A percentile compares a stretch with the other conserved stretches of the same genome.
Evolutionary conservation across 495 filamentous ascomycete genomes (phyloP).

Genomic region (Aspergillus cristatus): DNA sequence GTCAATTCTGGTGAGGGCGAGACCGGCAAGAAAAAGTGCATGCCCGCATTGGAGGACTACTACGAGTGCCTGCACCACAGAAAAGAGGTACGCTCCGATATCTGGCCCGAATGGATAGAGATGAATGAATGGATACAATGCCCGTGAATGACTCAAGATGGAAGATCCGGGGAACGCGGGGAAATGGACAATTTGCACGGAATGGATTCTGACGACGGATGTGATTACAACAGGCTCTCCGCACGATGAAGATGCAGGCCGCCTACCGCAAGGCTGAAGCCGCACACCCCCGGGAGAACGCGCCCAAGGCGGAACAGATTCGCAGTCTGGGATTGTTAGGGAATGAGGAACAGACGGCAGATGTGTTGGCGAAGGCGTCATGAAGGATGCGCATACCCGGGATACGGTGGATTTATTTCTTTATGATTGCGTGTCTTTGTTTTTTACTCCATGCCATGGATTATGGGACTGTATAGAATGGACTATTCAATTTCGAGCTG

Average conservation of each 20-base stretch:
- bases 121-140: too few species aligned
- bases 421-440: slow-evolving; percentile 18
- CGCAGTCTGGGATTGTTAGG: slow-evolving; percentile 73
- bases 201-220: too few species aligned
- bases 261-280: slow-evolving; percentile 81
- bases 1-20: slow-evolving; percentile 68
- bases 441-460: background rate
- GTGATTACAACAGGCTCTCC: slow-evolving; percentile 49
- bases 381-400: slow-evolving; percentile 9
- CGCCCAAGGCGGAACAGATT: slow-evolving; percentile 65
- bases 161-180: too few species aligned
- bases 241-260: slow-evolving; percentile 67
- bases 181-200: too few species aligned
- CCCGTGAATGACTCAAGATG: too few species aligned
- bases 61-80: slow-evolving; percentile 97
- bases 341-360: slow-evolving; percentile 70
- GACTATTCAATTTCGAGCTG: too few species aligned
- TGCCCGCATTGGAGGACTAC: slow-evolving; percentile 87
- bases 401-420: slow-evolving; percentile 21
- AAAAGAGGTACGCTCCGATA: slow-evolving; percentile 76
- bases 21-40: slow-evolving; percentile 81
- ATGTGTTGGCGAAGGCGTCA: slow-evolving; percentile 39
- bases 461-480: slow-evolving; percentile 1
- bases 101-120: background rate
- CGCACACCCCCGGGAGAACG: slow-evolving; percentile 65